Evolutionary conservation across 1,139 yeast species (phyloP), one percentile per base, ranked within the genome.

Genomic region (Waltiozyma sp.): DNA sequence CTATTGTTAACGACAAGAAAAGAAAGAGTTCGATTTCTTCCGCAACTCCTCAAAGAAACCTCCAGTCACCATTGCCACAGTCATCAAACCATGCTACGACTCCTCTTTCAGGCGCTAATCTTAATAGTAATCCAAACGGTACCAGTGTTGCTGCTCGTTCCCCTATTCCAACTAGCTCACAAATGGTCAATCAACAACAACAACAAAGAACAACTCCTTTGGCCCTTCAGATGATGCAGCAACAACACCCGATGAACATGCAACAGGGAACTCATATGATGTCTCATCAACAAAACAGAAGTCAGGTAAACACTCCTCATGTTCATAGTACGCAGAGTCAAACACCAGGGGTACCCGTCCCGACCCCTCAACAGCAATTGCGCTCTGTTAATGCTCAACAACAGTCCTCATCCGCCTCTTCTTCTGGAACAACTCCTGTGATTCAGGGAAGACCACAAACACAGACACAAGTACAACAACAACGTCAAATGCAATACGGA

Each of bases 51-150:
- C 45, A 42, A n/a, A 43, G 42, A 26, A 16, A 52, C 23, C 34
- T 51, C 19, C 49, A 54, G 40, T 47, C 58, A 19, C 52, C 59
- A 26, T 48, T 54, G 28, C 57, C 53, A 16, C 59, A 53, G 28
- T 49, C 55, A 4, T 42, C 49, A 14, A 43, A n/a, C n/a, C n/a
- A n/a, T n/a, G n/a, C 47, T 39, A 48, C 42, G n/a, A 52, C 51
- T 2, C 53, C 55, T 19, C 41, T 36, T 28, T 40, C 41, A n/a
- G n/a, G n/a, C n/a, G n/a, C n/a, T n/a, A n/a, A n/a, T n/a, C n/a
- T n/a, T n/a, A n/a, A 26, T 8, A 21, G 23, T 21, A 21, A 21
- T 21, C 8, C 23, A n/a, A n/a, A n/a, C 8, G 23, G 23, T 21
- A 16, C 41, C 16, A 48, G 44, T 1, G 24, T 43, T 10, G 23